Percentiles rank a stretch among this genome's conserved stretches.
phyloP scores from a whole-genome alignment of 352 stramenopile species.

The Globisporangium echinulatum region DNA sequence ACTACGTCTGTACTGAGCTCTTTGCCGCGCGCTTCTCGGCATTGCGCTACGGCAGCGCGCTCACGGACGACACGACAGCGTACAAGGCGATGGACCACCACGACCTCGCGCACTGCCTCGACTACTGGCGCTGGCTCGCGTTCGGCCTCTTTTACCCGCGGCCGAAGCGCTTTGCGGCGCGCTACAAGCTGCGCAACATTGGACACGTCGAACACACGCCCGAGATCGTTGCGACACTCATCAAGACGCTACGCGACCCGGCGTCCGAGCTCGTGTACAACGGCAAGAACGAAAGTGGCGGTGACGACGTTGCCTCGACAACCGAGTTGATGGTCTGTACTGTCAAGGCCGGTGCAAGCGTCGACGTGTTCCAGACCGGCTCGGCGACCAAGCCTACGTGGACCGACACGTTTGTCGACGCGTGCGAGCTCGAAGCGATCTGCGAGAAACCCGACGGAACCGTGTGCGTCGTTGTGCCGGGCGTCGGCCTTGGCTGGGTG shows the following conservation, averaged over 20 bases:
- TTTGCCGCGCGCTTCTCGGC: background rate
- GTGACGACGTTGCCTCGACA: background rate
- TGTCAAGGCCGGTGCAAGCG: background rate
- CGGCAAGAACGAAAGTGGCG: background rate
- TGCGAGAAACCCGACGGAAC: conserved; percentile 1
- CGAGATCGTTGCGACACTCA: too few relatives aligned
- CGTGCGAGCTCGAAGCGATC: conserved; percentile 13
- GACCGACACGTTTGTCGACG: conserved; percentile 1
- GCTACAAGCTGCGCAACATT: conserved; percentile 4
- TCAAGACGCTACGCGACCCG: background rate
- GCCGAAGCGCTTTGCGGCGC: conserved; percentile 7
- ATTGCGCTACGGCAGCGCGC: conserved; percentile 1
- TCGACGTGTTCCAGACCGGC: background rate
- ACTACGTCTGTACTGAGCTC: background rate
- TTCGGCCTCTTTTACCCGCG: conserved; percentile 17
- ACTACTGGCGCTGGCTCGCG: conserved; percentile 13
- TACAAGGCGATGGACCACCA: background rate
- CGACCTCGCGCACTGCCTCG: background rate
- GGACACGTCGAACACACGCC: too few relatives aligned
- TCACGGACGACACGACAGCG: background rate
- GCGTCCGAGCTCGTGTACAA: background rate
- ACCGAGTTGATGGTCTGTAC: background rate
- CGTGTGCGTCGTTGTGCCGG: background rate
- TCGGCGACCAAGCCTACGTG: background rate
- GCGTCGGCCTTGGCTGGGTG: background rate